Evolutionary conservation across 208 protist genomes (phyloP), one percentile per base, ranked within the genome.

Genomic region (Leishmania turanica): DNA sequence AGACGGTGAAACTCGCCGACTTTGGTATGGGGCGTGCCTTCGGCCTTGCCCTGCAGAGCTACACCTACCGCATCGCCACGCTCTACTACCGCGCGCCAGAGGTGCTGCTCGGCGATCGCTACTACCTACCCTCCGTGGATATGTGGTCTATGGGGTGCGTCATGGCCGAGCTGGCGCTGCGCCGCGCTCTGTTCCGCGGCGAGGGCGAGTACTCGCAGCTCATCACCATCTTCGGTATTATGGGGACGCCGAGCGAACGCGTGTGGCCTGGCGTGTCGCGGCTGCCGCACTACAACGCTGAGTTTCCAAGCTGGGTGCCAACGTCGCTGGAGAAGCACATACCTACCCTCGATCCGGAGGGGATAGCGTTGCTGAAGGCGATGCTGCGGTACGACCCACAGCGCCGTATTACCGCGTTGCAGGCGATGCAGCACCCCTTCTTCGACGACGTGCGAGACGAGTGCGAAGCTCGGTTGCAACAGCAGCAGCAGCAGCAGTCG

Each of bases 31-130:
- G 91, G 47, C 84, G 96, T 0, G 90, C 95, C 34, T 96, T 98
- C 69, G 85, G 90, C 21, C 92, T 98, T 15, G 93, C 93, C 27
- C 80, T 96, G 58, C 93, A 96, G 81, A 96, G 87, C 65, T 96
- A 96, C 89, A 96, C 96, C 27, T 88, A 91, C 64, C 92, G 96
- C 77, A 99, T 99, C 64, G 92, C 97, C 78, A 99, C 98, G 71
- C 90, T 98, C 19, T 99, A 94, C 94, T 99, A 99, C 87, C 93
- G 97, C 42, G 95, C 98, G 9, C 97, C 97, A 1, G 98, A 99
- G 80, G 92, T 99, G 37, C 82, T 99, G 19, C 92, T 99, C 4
- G 97, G 97, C 8, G 88, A 93, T 58, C 85, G 81, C 27, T 88
- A 92, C 81, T 99, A 99, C 86, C 85, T 92, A 9, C 88, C 91